phyloP scores from a whole-genome alignment of 2,329 filamentous ascomycete species.

The Laburnicola sp. region DNA sequence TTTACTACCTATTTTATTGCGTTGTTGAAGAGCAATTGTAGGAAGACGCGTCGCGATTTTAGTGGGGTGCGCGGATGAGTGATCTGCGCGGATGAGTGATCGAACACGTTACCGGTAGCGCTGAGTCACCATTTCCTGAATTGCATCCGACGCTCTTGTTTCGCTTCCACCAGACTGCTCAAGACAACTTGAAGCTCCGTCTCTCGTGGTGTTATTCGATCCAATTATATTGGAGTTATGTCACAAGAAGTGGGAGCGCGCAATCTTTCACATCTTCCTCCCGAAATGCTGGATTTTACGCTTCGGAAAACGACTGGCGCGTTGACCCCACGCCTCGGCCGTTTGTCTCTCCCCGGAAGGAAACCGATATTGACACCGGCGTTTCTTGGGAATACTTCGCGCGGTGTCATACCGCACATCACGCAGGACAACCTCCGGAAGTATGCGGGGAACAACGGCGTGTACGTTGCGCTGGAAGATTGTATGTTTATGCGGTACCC shows the following conservation, averaged over 20 bases:
- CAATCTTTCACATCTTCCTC: constrained; percentile 32
- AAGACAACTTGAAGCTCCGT: neutral
- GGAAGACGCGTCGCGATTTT: too few relatives aligned
- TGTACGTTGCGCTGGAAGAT: constrained; percentile 87
- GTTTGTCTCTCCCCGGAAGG: constrained; percentile 64
- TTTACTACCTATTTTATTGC: too few relatives aligned
- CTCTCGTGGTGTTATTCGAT: neutral
- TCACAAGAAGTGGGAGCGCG: constrained; percentile 7
- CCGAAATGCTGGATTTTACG: constrained; percentile 51
- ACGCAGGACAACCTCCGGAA: constrained; percentile 78
- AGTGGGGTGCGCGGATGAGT: too few relatives aligned
- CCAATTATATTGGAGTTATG: constrained; percentile 11
- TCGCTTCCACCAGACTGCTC: neutral
- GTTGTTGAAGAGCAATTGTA: too few relatives aligned
- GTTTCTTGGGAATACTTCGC: constrained; percentile 77
- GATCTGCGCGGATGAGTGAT: too few relatives aligned
- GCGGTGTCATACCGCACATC: constrained; percentile 84
- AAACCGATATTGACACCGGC: constrained; percentile 78
- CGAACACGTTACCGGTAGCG: too few relatives aligned
- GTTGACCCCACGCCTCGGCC: constrained; percentile 67
- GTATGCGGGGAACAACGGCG: constrained; percentile 66
- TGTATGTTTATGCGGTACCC: constrained; percentile 74
- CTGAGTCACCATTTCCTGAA: neutral
- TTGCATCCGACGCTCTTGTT: neutral
- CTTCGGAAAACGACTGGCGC: constrained; percentile 45